A percentile compares a stretch with the other conserved stretches of the same genome.
These are phyloP conservation scores for Sphaerulina musiva DNA, from an alignment of 2,329 filamentous ascomycete genomes.

Conservation along the genomic window DNA sequence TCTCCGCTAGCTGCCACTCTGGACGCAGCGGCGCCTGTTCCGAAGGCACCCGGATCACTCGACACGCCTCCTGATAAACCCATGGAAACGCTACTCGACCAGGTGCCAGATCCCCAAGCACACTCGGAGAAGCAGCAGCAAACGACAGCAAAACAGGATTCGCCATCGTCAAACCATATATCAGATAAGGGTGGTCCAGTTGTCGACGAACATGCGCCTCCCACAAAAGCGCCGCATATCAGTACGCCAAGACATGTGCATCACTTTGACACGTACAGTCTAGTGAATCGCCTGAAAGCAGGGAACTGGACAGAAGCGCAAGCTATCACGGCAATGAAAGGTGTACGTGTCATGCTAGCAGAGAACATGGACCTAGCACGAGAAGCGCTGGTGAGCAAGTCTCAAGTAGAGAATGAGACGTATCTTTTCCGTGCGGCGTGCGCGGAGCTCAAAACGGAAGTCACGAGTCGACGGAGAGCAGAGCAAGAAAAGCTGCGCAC, in stretches of 20 bases:
- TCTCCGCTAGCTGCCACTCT: constrained; percentile 22
- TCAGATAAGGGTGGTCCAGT: constrained; percentile 22
- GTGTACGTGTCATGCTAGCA: constrained; percentile 67
- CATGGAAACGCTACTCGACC: constrained; percentile 27
- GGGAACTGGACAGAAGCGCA: constrained; percentile 69
- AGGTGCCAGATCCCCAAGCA: constrained; percentile 24
- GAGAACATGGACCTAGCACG: constrained; percentile 76
- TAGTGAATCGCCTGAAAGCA: constrained; percentile 70
- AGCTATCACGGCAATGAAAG: constrained; percentile 86
- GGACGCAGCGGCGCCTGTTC: constrained; percentile 15
- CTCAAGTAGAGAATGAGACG: constrained; percentile 84
- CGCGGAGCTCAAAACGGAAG: constrained; percentile 81
- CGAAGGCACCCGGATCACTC: constrained; percentile 10
- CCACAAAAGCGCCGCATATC: constrained; percentile 49
- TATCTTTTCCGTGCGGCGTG: constrained; percentile 94
- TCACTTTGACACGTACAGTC: constrained; percentile 89
- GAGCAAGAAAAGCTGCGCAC: constrained; percentile 76
- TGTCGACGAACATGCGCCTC: constrained; percentile 45
- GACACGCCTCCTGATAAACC: constrained; percentile 22
- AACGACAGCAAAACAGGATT: constrained; percentile 14
- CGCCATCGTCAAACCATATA: neutral
- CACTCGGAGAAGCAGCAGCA: constrained; percentile 19
- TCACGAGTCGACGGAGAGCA: constrained; percentile 67
- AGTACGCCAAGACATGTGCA: constrained; percentile 76
- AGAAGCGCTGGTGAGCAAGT: constrained; percentile 76